Evolutionary conservation across 257 asterid genomes (phyloP).

Genomic region (Solanum lignicaule): DNA sequence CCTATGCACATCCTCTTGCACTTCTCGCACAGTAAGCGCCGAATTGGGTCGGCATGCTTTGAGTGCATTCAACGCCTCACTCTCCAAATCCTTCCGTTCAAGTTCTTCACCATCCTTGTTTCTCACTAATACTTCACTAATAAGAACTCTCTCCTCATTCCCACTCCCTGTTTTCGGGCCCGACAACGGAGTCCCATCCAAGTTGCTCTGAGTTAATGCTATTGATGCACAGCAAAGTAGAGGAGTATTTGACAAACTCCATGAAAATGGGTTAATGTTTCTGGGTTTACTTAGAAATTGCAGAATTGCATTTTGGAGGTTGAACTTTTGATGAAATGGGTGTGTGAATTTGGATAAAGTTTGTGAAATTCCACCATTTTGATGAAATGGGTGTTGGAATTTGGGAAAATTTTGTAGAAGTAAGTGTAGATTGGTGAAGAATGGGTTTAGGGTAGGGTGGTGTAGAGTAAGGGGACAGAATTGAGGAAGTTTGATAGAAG

Average conservation of each 20-base stretch:
- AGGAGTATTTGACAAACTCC: slow-evolving; percentile 25
- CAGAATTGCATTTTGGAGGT: slow-evolving; percentile 7
- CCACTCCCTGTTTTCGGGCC: slow-evolving; percentile 20
- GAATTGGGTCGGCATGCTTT: slow-evolving; percentile 87
- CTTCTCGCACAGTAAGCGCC: slow-evolving; percentile 85
- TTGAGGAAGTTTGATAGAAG: slow-evolving; percentile 50
- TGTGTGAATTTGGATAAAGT: slow-evolving; percentile 28
- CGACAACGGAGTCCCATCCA: slow-evolving; percentile 25
- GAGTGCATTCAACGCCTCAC: slow-evolving; percentile 70
- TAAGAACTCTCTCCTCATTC: slow-evolving; percentile 83
- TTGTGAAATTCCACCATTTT: neutral
- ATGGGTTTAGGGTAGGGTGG: slow-evolving; percentile 3
- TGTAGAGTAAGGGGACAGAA: slow-evolving; percentile 9
- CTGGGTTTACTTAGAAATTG: slow-evolving; percentile 2
- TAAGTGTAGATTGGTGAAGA: neutral
- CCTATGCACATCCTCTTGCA: slow-evolving; percentile 94
- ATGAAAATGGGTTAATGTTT: slow-evolving; percentile 8
- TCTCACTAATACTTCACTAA: slow-evolving; percentile 86
- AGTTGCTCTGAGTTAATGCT: slow-evolving; percentile 18
- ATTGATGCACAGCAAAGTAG: slow-evolving; percentile 65
- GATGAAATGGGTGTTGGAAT: slow-evolving; percentile 20
- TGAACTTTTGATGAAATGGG: slow-evolving; percentile 12
- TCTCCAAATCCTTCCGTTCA: slow-evolving; percentile 83
- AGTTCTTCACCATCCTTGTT: slow-evolving; percentile 93
- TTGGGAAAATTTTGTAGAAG: slow-evolving; percentile 17